These are phyloP conservation scores for Nakazawaea populi DNA, from an alignment of 805 yeast genomes.

Conservation along the genomic window DNA sequence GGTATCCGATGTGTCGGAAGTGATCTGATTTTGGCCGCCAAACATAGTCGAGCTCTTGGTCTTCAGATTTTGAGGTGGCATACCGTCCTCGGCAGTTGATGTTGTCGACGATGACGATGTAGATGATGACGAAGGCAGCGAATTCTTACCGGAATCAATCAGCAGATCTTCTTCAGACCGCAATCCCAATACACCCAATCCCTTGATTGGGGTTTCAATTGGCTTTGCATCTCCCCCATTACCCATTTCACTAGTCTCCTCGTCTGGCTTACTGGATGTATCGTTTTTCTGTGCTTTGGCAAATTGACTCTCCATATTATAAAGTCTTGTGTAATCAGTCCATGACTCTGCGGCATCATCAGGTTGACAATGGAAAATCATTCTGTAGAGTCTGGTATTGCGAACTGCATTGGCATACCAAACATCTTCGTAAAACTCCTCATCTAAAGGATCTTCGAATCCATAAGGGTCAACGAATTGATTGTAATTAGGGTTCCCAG, in stretches of 20 bases:
- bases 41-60: neutral
- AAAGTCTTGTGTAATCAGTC: slow-evolving; percentile 78
- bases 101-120: neutral
- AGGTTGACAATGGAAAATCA: slow-evolving; percentile 92
- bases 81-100: neutral
- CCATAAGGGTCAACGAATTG: slow-evolving; percentile 76
- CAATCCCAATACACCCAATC: slow-evolving; percentile 4
- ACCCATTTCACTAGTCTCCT: neutral
- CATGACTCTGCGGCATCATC: slow-evolving; percentile 87
- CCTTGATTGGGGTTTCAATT: neutral
- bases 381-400: slow-evolving; percentile 75
- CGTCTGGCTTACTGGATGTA: neutral
- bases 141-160: neutral
- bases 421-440: slow-evolving; percentile 75
- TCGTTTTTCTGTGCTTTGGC: slow-evolving; percentile 24
- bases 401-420: slow-evolving; percentile 82
- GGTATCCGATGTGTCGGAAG: neutral
- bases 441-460: slow-evolving; percentile 81
- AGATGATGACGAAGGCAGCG: neutral
- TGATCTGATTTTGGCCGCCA: neutral
- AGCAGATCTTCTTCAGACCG: neutral
- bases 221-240: neutral
- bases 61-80: neutral
- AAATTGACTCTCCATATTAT: slow-evolving; percentile 57
- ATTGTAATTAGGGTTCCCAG: slow-evolving; percentile 26